These are phyloP conservation scores for Quercus engelmannii DNA, from an alignment of 306 rosid species.

Conservation along the genomic window DNA sequence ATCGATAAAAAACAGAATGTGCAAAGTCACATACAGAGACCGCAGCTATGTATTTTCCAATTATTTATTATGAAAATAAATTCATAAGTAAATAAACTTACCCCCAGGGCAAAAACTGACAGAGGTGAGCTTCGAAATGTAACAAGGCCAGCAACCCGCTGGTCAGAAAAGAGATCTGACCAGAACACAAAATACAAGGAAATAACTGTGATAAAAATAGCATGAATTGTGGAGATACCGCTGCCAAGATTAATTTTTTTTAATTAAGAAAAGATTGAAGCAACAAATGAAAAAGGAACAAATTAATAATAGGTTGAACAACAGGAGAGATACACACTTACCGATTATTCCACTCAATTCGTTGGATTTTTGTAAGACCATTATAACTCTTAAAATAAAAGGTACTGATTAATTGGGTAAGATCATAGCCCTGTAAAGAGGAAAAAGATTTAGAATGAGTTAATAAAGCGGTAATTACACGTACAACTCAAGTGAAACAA, in stretches of 20 bases:
- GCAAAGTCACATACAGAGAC: slow-evolving; percentile 45
- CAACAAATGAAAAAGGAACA: neutral
- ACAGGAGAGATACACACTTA: slow-evolving; percentile 17
- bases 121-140: slow-evolving; percentile 52
- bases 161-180: slow-evolving; percentile 68
- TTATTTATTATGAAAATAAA: neutral
- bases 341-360: slow-evolving; percentile 62
- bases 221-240: slow-evolving; percentile 59
- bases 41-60: neutral
- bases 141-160: slow-evolving; percentile 36
- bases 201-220: slow-evolving; percentile 48
- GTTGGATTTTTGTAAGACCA: slow-evolving; percentile 55
- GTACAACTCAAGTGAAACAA: neutral
- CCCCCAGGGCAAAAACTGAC: slow-evolving; percentile 53
- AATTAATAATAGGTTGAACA: neutral
- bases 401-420: slow-evolving; percentile 48
- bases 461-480: neutral
- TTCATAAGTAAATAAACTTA: slow-evolving; percentile 11
- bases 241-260: slow-evolving; percentile 29
- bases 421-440: slow-evolving; percentile 42
- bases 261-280: slow-evolving; percentile 16
- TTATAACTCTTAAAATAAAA: slow-evolving; percentile 47
- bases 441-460: neutral
- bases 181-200: slow-evolving; percentile 55
- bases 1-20: slow-evolving; percentile 22